Evolutionary conservation across 345 rosid genomes (phyloP), one percentile per base, ranked within the genome.

Genomic region (Moricandia arvensis): DNA sequence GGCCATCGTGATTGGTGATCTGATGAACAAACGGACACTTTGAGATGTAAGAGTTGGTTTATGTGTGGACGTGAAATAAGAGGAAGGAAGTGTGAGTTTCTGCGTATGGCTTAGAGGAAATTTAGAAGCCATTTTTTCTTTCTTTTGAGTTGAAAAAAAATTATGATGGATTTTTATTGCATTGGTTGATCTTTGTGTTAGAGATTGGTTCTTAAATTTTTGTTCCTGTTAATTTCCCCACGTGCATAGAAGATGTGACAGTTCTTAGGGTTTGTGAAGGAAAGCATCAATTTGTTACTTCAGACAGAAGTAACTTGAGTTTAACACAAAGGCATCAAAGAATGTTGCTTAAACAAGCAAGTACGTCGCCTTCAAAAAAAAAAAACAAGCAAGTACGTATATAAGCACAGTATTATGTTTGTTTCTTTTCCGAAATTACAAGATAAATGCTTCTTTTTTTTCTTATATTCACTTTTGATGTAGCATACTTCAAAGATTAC

Each of bases 211-310:
- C 8, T 43, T 69, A 30, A 29, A 9, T 24, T 71, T 62, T 62
- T 62, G 38, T 34, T 60, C 27, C 21, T 37, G 64, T 15, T 69
- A 63, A 21, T 57, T 76, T 53, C 16, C 53, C 49, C 10, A 45
- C 33, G 26, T 34, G 74, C 55, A 30, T 47, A 29, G 57, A 51
- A 73, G 21, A 55, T 63, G 16, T 55, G 38, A 69, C 17, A 21
- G 18, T 13, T 58, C 24, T 68, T 29, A 65, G 49, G 49, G 7
- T 9, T 38, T 63, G 62, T 61, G 77, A 89, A 83, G 93, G 16
- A 86, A 85, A 72, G 89, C 63, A 87, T 80, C 81, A 21, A 65
- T 7, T 6, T 60, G 13, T 82, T 81, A 53, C 85, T 81, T 85
- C 17, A 27, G 41, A 64, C 63, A 18, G 10, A 75, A 71, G 84